These are phyloP conservation scores for Fusarium sulawesiense DNA, from an alignment of 2,329 filamentous ascomycete species.

Conservation along the genomic window DNA sequence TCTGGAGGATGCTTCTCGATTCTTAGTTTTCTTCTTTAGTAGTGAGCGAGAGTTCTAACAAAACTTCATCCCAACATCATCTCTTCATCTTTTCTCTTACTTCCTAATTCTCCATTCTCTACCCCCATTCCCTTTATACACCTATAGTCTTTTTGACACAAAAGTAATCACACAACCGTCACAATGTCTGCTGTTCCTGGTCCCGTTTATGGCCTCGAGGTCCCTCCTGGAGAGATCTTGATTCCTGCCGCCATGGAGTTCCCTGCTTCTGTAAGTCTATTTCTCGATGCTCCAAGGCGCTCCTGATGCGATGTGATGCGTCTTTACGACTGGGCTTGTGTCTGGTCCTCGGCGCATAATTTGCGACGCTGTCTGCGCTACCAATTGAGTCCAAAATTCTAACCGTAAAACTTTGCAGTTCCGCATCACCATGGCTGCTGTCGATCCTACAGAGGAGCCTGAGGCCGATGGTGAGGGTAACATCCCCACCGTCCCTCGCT, in stretches of 20 bases:
- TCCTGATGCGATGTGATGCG: not conserved
- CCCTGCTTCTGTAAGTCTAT: slow-evolving; percentile 80
- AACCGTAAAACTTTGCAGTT: slow-evolving; percentile 68
- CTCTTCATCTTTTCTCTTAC: slow-evolving; percentile 23
- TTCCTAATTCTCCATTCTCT: slow-evolving; percentile 16
- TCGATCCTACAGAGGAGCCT: slow-evolving; percentile 85
- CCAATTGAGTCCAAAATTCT: slow-evolving; percentile 9
- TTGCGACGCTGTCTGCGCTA: slow-evolving; percentile 22
- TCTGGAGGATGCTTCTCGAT: slow-evolving; percentile 38
- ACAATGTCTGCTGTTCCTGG: slow-evolving; percentile 72
- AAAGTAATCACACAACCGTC: slow-evolving; percentile 17
- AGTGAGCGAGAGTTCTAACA: slow-evolving; percentile 36
- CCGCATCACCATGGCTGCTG: slow-evolving; percentile 97
- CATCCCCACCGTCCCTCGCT: slow-evolving; percentile 72
- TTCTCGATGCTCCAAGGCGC: not conserved
- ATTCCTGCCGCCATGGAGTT: slow-evolving; percentile 83
- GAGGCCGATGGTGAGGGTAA: slow-evolving; percentile 73
- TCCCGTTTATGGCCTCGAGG: slow-evolving; percentile 91
- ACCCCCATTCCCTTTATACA: slow-evolving; percentile 1
- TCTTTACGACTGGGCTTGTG: not conserved
- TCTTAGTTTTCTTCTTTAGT: slow-evolving; percentile 41
- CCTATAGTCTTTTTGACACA: slow-evolving; percentile 2
- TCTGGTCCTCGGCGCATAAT: slow-evolving; percentile 5
- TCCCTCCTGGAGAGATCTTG: slow-evolving; percentile 85
- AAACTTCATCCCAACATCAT: slow-evolving; percentile 34